Base-by-base conservation (phyloP, 371 early-diverging fungal genomes). In the Mucor plumbeus region DNA sequence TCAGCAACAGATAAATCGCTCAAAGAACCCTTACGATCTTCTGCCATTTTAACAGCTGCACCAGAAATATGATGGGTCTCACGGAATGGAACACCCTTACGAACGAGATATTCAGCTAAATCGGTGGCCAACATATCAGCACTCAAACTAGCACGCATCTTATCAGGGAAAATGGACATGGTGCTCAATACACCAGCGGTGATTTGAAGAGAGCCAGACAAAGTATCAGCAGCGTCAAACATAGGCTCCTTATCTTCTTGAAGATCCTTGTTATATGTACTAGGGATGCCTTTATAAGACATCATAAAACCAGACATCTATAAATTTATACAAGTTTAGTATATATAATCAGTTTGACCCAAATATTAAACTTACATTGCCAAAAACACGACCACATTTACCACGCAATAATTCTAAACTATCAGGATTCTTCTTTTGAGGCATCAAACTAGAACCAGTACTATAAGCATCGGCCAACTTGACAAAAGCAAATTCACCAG, bases 341-440 rank as follows among this genome's bases (percentile, higher is more conserved):
- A 61, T 39, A 44, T 11, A 63, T 14, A 38, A 50, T 26, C 26
- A 26, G 3, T 3, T 26, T 26, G 26, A 1, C 3, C 26, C 26
- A 26, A 26, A 26, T 26, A 26, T 26, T 26, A 34, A 55, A 71
- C 80, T 76, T 82, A 92, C 90, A 67, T 87, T 88, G 35, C 99
- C 99, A 87, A 96, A 97, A 35, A 96, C 94, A 56, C 97, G 93
- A 15, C 99, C 99, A 64, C 90, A 85, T 78, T 98, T 98, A 69
- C 99, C 99, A 67, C 99, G 94, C 68, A 98, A 83, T 48, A 98
- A 85, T 77, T 98, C 99, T 57, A 97, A 76, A 61, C 94, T 92
- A 77, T 98, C 99, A 5, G 99, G 96, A 84, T 98, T 98, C 89
- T 97, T 97, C 85, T 98, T 98, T 76, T 98, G 99, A 38, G 99